phyloP scores from a whole-genome alignment of 2,329 filamentous ascomycete species.

The Fusarium humuli region DNA sequence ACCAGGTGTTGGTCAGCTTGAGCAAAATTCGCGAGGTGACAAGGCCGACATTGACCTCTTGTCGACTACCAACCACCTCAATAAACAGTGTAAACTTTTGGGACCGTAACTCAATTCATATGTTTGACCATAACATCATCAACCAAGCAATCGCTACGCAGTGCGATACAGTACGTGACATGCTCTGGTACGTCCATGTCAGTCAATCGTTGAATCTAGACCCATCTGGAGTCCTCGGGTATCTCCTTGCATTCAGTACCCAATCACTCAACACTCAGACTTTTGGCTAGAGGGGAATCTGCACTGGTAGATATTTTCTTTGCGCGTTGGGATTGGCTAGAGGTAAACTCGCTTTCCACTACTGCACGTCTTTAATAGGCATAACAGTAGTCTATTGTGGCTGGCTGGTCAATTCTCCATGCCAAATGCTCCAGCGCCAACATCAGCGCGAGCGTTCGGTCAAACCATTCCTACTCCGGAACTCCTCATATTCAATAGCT shows the following conservation, averaged over 20 bases:
- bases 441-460: not conserved
- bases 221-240: slow-evolving; percentile 6
- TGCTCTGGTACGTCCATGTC: not conserved
- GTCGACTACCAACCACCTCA: not conserved
- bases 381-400: slow-evolving; percentile 26
- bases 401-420: slow-evolving; percentile 29
- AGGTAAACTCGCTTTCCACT: slow-evolving; percentile 2
- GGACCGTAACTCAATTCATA: slow-evolving; percentile 1
- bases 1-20: not conserved
- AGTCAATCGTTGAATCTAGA: not conserved
- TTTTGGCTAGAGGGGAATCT: slow-evolving; percentile 2
- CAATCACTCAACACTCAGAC: slow-evolving; percentile 1
- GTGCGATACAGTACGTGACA: not conserved
- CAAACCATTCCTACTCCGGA: slow-evolving; percentile 36
- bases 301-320: not conserved
- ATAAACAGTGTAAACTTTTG: not conserved
- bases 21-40: not conserved
- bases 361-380: slow-evolving; percentile 16
- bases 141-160: not conserved
- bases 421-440: slow-evolving; percentile 5
- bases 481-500: slow-evolving; percentile 1
- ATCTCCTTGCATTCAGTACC: slow-evolving; percentile 1
- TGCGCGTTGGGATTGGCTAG: slow-evolving; percentile 6
- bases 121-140: not conserved
- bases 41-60: not conserved